Evolutionary conservation across 331 rosid genomes (phyloP), one percentile per base, ranked within the genome.

Genomic region (Dryas integrifolia): DNA sequence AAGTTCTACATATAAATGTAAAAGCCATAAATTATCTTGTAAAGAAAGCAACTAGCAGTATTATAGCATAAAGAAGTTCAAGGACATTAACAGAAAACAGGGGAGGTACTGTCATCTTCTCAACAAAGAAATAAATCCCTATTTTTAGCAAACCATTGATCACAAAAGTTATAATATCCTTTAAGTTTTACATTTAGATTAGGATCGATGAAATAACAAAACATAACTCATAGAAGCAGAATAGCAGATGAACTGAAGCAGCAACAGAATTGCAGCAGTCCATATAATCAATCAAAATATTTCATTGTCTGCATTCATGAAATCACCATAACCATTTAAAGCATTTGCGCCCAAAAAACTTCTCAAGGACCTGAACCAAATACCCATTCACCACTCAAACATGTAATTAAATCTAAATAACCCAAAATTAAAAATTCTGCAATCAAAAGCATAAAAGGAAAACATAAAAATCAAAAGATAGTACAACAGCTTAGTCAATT

Each of bases 321-420:
- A 87, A 89, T 81, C 96, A 89, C 85, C 92, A 87, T 75, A 89
- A 89, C 88, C 92, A 89, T 82, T 80, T 83, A 87, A 89, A 80
- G 92, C 90, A 89, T 77, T 75, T 84, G 86, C 88, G 86, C 74
- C 90, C 90, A 87, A 87, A 89, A 84, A 89, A 90, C 96, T 79
- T 90, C 87, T 84, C 92, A 89, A 72, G 72, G 82, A 87, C 89
- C 90, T 87, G 92, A 86, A 87, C 73, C 89, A 85, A 89, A 87
- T 72, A 87, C 81, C 88, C 84, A 85, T 81, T 73, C 80, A 85
- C 73, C 80, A 78, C 90, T 82, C 67, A 79, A 79, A 73, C 78
- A 70, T 78, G 77, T 78, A 75, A 84, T 74, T 53, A 85, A 85
- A 76, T 48, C 76, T 66, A 72, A 48, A 39, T 64, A 35, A 44